Conservation (phyloP, 192 early-diverging fungal genomes). For the Backusella australiensis region DNA sequence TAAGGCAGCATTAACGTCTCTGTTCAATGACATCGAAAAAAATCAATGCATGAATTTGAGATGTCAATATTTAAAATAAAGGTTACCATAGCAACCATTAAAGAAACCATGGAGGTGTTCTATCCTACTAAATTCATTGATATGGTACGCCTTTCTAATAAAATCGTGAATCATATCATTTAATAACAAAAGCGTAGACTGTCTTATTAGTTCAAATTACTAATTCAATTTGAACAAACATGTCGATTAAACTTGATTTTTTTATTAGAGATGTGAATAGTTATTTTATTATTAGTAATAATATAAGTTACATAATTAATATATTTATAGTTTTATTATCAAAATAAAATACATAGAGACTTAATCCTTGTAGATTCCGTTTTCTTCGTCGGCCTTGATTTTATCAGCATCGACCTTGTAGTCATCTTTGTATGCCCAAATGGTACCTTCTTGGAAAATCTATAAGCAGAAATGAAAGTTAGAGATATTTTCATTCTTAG, state of each 20-base stretch:
- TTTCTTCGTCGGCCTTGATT: constrained; percentile 7
- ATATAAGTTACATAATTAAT: neutral
- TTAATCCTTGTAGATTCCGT: constrained; percentile 4
- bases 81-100: too few relatives aligned
- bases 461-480: neutral
- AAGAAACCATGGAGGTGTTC: too few relatives aligned
- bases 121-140: too few relatives aligned
- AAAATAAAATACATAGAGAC: neutral
- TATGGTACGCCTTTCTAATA: too few relatives aligned
- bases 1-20: too few relatives aligned
- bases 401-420: neutral
- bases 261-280: neutral
- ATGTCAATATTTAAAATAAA: neutral
- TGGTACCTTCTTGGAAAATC: neutral
- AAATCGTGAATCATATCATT: too few relatives aligned
- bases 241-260: too few relatives aligned
- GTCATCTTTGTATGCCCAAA: constrained; percentile 2
- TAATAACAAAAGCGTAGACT: too few relatives aligned
- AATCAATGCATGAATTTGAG: neutral
- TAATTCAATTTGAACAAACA: too few relatives aligned
- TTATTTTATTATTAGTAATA: neutral
- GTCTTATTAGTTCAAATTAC: too few relatives aligned
- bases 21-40: neutral
- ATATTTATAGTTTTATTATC: neutral
- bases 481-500: neutral